phyloP scores from a whole-genome alignment of 331 rosid genomes.

The Malus hybrid region DNA sequence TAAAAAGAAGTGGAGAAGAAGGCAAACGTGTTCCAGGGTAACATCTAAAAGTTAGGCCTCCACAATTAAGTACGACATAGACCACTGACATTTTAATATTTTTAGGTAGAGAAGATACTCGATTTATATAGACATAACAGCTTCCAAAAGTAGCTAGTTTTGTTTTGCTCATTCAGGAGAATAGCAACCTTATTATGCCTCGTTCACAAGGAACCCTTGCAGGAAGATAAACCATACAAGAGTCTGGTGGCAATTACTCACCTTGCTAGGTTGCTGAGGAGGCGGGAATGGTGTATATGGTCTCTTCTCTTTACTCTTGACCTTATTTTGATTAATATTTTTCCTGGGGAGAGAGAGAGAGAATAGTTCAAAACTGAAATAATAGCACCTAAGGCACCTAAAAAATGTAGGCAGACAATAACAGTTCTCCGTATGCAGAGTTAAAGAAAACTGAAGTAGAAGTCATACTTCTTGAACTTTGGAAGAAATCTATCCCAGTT shows the following conservation, averaged over 20 bases:
- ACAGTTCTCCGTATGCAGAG: neutral
- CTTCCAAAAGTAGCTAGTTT: neutral
- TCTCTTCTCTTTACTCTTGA: constrained; percentile 61
- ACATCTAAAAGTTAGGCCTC: neutral
- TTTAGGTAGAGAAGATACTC: neutral
- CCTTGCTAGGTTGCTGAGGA: constrained; percentile 90
- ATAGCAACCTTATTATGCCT: neutral
- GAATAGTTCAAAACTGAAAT: neutral
- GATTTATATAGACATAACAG: neutral
- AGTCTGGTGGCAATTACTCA: constrained; percentile 21
- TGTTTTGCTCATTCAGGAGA: neutral
- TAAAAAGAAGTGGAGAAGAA: no score
- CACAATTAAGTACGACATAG: neutral
- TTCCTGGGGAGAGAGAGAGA: constrained; percentile 38
- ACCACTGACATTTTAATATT: neutral
- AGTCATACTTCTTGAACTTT: constrained; percentile 69
- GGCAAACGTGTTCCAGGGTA: neutral
- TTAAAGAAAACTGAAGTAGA: neutral
- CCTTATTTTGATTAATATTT: constrained; percentile 76
- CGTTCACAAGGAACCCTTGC: neutral
- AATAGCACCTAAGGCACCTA: neutral
- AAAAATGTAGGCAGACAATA: neutral
- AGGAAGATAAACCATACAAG: neutral
- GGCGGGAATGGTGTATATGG: constrained; percentile 92
- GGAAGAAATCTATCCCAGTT: constrained; percentile 99